Evolutionary conservation across 208 protist species (phyloP).

Genomic region (Leishmania gerbilli): DNA sequence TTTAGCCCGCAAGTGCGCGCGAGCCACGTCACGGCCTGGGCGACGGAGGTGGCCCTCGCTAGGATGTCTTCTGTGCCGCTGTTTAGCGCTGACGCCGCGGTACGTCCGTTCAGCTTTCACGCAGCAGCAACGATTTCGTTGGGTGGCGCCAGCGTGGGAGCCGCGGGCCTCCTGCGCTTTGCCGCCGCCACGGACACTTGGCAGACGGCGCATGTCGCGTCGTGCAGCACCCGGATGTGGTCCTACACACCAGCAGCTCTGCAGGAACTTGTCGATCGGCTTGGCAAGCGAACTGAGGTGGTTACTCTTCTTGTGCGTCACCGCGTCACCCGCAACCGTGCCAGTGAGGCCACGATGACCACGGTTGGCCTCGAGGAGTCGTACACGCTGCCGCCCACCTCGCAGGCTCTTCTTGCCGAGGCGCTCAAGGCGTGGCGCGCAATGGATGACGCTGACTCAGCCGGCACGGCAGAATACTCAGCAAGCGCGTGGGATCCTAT

Average conservation of each 20-base stretch:
- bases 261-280: constrained; percentile 12
- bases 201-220: constrained; percentile 19
- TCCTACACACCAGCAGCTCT: constrained; percentile 31
- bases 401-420: constrained; percentile 3
- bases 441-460: constrained; percentile 9
- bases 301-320: constrained; percentile 11
- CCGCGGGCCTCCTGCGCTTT: constrained; percentile 8
- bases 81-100: constrained; percentile 16
- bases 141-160: constrained; percentile 3
- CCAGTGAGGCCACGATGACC: constrained; percentile 7
- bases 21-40: constrained; percentile 40
- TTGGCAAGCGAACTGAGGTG: background rate
- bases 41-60: constrained; percentile 20
- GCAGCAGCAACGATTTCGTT: constrained; percentile 9
- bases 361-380: constrained; percentile 20
- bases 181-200: constrained; percentile 27
- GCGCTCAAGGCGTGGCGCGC: constrained; percentile 18
- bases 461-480: background rate
- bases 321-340: constrained; percentile 21
- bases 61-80: constrained; percentile 14
- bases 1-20: constrained; percentile 61
- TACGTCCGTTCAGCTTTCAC: constrained; percentile 18
- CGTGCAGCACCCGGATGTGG: constrained; percentile 35
- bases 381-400: constrained; percentile 20
- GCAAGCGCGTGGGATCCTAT: background rate